Conservation (phyloP, 352 stramenopile species). For the Phytophthora litchii region DNA sequence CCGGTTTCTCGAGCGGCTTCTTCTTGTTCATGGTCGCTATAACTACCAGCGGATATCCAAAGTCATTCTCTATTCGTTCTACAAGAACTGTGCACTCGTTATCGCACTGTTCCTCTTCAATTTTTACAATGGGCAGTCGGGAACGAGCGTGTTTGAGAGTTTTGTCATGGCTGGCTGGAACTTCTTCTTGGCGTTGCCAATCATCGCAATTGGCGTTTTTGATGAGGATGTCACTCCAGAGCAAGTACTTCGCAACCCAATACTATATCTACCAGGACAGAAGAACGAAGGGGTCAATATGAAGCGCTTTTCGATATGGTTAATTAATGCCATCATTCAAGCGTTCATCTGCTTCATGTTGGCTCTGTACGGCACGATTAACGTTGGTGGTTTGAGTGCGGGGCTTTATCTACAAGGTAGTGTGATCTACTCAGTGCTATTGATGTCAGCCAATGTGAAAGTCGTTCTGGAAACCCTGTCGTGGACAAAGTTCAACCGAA, state of each 20-base stretch:
- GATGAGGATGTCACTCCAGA: constrained; percentile 76
- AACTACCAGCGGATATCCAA: constrained; percentile 97
- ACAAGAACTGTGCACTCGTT: constrained; percentile 81
- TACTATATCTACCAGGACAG: constrained; percentile 66
- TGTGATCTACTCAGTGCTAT: constrained; percentile 70
- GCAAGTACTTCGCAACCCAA: constrained; percentile 63
- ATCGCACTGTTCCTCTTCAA: constrained; percentile 81
- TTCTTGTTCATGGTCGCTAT: constrained; percentile 97
- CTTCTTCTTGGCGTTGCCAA: constrained; percentile 88
- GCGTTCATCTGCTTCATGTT: constrained; percentile 71
- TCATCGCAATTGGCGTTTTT: constrained; percentile 86
- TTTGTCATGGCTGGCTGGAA: constrained; percentile 85
- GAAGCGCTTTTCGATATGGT: constrained; percentile 60
- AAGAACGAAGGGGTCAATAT: constrained; percentile 75
- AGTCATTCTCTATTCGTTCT: constrained; percentile 91
- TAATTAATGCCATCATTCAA: constrained; percentile 70
- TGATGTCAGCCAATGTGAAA: constrained; percentile 82
- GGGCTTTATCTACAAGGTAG: constrained; percentile 69
- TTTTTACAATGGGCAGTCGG: constrained; percentile 84
- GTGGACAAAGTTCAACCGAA: constrained; percentile 75
- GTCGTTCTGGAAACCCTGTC: constrained; percentile 78
- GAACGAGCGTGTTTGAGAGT: constrained; percentile 84
- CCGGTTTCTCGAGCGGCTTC: constrained; percentile 92
- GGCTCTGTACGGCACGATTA: constrained; percentile 44
- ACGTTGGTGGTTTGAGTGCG: constrained; percentile 42